Base-by-base conservation (phyloP, 2,329 filamentous ascomycete genomes). In the Berkeleyomyces rouxiae region DNA sequence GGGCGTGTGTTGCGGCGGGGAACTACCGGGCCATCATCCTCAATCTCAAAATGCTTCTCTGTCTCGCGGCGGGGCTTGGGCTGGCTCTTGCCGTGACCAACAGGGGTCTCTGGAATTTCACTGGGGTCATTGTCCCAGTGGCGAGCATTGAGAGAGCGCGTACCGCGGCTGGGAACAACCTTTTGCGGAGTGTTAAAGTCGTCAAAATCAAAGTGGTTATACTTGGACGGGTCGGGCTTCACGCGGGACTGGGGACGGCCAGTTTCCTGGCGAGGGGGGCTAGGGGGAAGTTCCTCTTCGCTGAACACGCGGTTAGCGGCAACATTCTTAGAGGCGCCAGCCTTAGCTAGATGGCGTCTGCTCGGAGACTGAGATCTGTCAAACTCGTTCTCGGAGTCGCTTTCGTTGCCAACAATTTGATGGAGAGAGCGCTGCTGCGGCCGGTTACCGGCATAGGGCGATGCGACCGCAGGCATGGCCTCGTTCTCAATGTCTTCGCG, bases 171-270 rank as follows among this genome's bases (percentile, higher is more conserved):
- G 3, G 80, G 78, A 58, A 82, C 77, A 36, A 74, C 67, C 78
- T 95, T 96, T 67, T 86, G 81, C 0, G 92, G 92, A 0, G 91
- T 96, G 13, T 77, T 76, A 69, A 95, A 95, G 74, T 96, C 90
- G 65, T 89, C 83, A 72, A 97, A 97, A 58, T 64, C 62, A 37
- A 64, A 64, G 10, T 64, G 62, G 58, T 61, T 64, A 40, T 64
- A 64, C 62, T 64, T 64, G 46, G 58, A 46, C 33, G 62, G 62
- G 46, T 64, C 62, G 33, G 62, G 40, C 57, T 63, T 63, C 36
- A 61, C 49, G n/a, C 40, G 58, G 31, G n/a, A 47, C 13, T 62
- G 49, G n/a, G 46, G 59, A 39, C 42, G 67, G 7, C 76, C 74
- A 40, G 70, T 39, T 9, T 62, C 60, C 42, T 68, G 5, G 74